Evolutionary conservation across 177 flowering plant species (phyloP), one percentile per base, ranked within the genome.

Genomic region (Vitis hybrid): DNA sequence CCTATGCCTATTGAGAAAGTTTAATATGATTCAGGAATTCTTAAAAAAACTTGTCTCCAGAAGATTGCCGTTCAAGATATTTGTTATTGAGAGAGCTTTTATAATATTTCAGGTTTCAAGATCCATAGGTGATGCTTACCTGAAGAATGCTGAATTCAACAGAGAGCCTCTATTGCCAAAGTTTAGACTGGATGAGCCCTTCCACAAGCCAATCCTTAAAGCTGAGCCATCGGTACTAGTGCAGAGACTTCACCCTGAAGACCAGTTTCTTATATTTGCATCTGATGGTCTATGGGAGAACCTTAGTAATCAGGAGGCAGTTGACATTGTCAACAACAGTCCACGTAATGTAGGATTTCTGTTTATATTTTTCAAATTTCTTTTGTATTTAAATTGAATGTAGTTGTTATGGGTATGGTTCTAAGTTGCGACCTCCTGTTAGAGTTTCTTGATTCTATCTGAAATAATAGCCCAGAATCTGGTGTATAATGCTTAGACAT

Each of bases 201-300:
- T 91, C 65, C 19, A 68, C 62, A 82, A 81, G 75, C 95, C 97
- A 62, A 87, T 93, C 71, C 90, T 93, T 31, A 80, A 74, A 75
- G 86, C 95, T 19, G 95, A 91, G 75, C 98, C 98, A 26, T 62
- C 97, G 55, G 72, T 90, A 73, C 20, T 59, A 53, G 91, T 86
- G 62, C 90, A 86, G 22, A 87, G 85, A 74, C 74, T 93, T 62
- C 39, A 70, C 60, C 87, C 89, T 0, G 81, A 85, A 60, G 98
- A 93, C 57, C 86, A 76, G 68, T 91, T 93, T 78, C 88, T 93
- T 26, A 91, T 93, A 72, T 88, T 93, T 82, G 97, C 94, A 72
- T 93, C 98, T 14, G 97, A 93, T 71, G 93, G 97, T 52, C 80
- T 93, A 31, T 93, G 98, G 98, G 98, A 93, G 76, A 93, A 93